These are phyloP conservation scores for Lecanicillium sp. DNA, from an alignment of 2,329 filamentous ascomycete species.

Conservation along the genomic window DNA sequence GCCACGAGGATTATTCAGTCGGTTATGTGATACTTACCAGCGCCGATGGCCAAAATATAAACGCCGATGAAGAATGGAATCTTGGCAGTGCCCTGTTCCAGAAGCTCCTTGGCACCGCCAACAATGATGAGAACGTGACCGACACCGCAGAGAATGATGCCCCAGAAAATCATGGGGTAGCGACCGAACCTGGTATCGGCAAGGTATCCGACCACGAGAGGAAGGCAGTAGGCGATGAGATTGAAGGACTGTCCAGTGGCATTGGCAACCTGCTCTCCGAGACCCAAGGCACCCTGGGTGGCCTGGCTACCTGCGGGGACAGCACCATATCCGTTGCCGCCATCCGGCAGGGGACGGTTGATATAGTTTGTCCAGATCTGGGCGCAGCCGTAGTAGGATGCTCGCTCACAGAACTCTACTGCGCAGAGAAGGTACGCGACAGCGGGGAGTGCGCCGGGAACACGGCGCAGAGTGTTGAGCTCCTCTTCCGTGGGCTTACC, in stretches of 20 bases:
- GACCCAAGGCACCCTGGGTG: slow-evolving; percentile 53
- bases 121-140: slow-evolving; percentile 64
- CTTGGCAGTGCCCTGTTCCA: slow-evolving; percentile 40
- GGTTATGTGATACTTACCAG: slow-evolving; percentile 22
- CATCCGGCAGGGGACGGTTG: slow-evolving; percentile 50
- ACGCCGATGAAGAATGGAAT: slow-evolving; percentile 56
- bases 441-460: slow-evolving; percentile 44
- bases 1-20: not conserved
- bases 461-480: slow-evolving; percentile 43
- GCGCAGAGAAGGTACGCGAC: slow-evolving; percentile 52
- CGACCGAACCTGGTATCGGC: slow-evolving; percentile 66
- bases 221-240: slow-evolving; percentile 52
- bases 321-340: slow-evolving; percentile 41
- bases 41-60: slow-evolving; percentile 51
- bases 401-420: slow-evolving; percentile 56
- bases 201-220: slow-evolving; percentile 48
- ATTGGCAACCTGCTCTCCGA: slow-evolving; percentile 35
- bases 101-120: slow-evolving; percentile 44
- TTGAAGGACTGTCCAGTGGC: slow-evolving; percentile 42
- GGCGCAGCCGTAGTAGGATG: slow-evolving; percentile 47
- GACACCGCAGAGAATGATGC: slow-evolving; percentile 59
- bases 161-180: slow-evolving; percentile 65
- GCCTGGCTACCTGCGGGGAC: slow-evolving; percentile 33
- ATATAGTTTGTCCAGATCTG: slow-evolving; percentile 48
- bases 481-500: slow-evolving; percentile 49